A percentile compares a stretch with the other conserved stretches of the same genome.
Evolutionary conservation across 257 asterid species (phyloP).

Genomic region (Ilex aquifolium): DNA sequence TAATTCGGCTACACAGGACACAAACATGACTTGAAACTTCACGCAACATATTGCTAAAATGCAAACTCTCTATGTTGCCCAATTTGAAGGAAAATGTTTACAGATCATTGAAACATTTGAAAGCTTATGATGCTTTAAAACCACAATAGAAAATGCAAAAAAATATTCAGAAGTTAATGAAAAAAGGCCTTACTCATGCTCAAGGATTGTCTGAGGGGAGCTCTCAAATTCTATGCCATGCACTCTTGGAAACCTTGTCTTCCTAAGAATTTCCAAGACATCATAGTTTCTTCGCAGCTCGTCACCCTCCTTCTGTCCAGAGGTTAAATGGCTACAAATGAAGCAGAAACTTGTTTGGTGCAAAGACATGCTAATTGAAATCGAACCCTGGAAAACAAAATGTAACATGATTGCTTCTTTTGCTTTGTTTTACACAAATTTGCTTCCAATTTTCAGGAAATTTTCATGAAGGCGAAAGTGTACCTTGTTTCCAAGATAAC

Average conservation of each 20-base stretch:
- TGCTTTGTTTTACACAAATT: not conserved
- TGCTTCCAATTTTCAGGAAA: conserved; percentile 4
- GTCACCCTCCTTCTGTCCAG: conserved; percentile 96
- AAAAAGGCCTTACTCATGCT: conserved; percentile 63
- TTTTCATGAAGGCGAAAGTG: conserved; percentile 9
- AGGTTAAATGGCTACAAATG: conserved; percentile 82
- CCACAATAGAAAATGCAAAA: too few species aligned
- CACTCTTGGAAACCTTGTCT: conserved; percentile 91
- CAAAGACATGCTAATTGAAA: conserved; percentile 94
- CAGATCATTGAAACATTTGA: not conserved
- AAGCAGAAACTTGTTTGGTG: conserved; percentile 99
- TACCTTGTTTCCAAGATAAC: conserved; percentile 98
- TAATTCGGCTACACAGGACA: conserved; percentile 55
- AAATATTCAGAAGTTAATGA: not conserved
- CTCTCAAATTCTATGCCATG: conserved; percentile 55
- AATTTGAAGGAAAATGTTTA: not conserved
- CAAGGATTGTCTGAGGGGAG: conserved; percentile 88
- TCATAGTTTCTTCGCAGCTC: conserved; percentile 89
- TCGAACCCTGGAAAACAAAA: conserved; percentile 72
- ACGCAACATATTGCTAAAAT: not conserved
- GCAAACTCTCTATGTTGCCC: not conserved
- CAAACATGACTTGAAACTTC: not conserved
- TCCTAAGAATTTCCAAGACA: conserved; percentile 88
- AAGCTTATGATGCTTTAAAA: not conserved
- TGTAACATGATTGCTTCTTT: conserved; percentile 10